Conservation (phyloP, 2,329 filamentous ascomycete genomes). For the Amylocarpus encephaloides region DNA sequence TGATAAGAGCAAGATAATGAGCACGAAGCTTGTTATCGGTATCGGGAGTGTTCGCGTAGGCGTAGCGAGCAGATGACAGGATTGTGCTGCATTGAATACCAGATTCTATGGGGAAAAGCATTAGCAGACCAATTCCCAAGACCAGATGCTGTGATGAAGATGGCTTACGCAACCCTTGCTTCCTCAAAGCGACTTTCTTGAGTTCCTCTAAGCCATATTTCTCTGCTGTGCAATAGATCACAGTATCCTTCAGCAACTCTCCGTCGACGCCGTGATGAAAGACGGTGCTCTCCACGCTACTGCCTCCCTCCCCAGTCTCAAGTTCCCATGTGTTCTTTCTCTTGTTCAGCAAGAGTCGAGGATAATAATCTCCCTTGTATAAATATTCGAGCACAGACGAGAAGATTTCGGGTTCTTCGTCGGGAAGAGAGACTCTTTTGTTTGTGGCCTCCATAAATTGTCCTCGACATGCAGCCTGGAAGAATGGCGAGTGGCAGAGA, state of each 20-base stretch:
- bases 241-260: constrained; percentile 82
- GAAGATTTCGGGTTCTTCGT: constrained; percentile 85
- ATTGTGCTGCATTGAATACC: constrained; percentile 90
- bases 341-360: constrained; percentile 81
- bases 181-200: constrained; percentile 83
- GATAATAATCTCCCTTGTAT: constrained; percentile 60
- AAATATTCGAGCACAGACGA: constrained; percentile 92
- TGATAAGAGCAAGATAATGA: constrained; percentile 95
- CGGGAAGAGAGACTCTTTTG: constrained; percentile 67
- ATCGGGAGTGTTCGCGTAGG: constrained; percentile 91
- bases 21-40: constrained; percentile 87
- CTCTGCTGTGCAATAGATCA: constrained; percentile 88
- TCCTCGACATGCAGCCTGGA: constrained; percentile 64
- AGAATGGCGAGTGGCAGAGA: constrained; percentile 78
- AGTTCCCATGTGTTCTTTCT: constrained; percentile 83
- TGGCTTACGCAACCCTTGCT: constrained; percentile 65
- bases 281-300: constrained; percentile 65
- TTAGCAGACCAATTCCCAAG: background rate
- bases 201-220: constrained; percentile 87
- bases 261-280: constrained; percentile 69
- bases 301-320: constrained; percentile 51
- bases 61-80: constrained; percentile 86
- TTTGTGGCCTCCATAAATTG: constrained; percentile 69
- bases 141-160: background rate
- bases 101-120: constrained; percentile 5